phyloP scores from a whole-genome alignment of 441 rosid genomes.

The Adansonia madagascariensis region DNA sequence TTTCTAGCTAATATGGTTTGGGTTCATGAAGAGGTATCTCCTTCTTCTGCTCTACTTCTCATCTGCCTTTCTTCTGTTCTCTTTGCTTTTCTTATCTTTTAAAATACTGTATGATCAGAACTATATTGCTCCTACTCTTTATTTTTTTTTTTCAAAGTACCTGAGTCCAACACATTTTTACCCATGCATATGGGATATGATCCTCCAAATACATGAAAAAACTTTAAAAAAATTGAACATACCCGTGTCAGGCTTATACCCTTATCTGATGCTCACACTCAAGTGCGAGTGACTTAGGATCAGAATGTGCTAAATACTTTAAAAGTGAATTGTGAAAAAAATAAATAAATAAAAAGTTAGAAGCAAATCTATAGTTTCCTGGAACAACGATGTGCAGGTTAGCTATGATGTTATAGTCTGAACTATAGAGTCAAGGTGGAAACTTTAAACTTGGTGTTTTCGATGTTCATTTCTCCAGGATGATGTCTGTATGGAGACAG shows the following conservation, averaged over 20 bases:
- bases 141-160: no score
- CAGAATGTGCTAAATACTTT: no score
- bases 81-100: slow-evolving; percentile 17
- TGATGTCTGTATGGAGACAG: slow-evolving; percentile 60
- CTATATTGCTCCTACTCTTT: no score
- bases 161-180: no score
- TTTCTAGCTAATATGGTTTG: slow-evolving; percentile 78
- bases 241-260: no score
- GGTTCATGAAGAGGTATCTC: slow-evolving; percentile 78
- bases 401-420: neutral
- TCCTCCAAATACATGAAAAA: no score
- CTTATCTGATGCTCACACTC: no score
- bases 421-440: slow-evolving; percentile 2
- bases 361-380: neutral
- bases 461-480: slow-evolving; percentile 47
- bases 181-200: no score
- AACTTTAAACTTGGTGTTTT: slow-evolving; percentile 12
- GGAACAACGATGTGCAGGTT: neutral
- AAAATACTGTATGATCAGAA: neutral
- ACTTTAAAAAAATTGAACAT: no score
- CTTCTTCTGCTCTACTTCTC: neutral
- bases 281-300: no score
- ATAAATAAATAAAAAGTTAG: neutral
- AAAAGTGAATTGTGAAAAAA: no score
- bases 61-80: neutral